Base-by-base conservation (phyloP, 2,329 filamentous ascomycete genomes). In the Cadophora malorum region DNA sequence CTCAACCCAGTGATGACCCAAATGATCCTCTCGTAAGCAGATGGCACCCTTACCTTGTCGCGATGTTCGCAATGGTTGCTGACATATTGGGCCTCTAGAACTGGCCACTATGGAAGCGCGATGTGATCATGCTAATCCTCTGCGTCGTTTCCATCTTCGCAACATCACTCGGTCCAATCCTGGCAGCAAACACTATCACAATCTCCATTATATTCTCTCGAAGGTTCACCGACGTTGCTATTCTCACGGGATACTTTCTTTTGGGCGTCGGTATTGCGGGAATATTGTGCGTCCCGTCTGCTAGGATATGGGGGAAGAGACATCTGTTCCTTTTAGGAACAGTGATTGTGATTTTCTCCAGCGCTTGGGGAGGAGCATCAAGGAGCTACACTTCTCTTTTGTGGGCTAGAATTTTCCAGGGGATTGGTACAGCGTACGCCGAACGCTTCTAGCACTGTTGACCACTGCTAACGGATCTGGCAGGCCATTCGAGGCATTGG, bases 271-370 rank as follows among this genome's bases (percentile, higher is more conserved):
- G 93, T 12, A 82, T 93, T 16, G 91, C 91, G 0, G 94, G 92
- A 62, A 88, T 96, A 78, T 84, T 97, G 71, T 94, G 94, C 79
- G 94, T 97, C 2, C 92, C 95, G 0, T 92, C 91, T 0, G 93
- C 92, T 23, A 88, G 94, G 67, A 90, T 97, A 71, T 97, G 93
- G 92, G 95, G 95, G 49, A 97, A 97, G 80, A 86, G 94, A 50
- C 95, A 97, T 81, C 81, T 94, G 19, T 97, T 97, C 78, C 80
- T 97, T 31, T 74, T 96, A 1, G 94, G 93, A 8, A 89, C 90
- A 56, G 71, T 92, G 59, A 84, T 97, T 67, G 84, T 97, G 74
- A 85, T 96, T 52, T 82, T 86, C 53, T 91, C 90, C 67, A 92
- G 89, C 72, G 87, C 86, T 7, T 97, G 94, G 94, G 94, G 88